Evolutionary conservation across 2,329 filamentous ascomycete genomes (phyloP).

Genomic region (Arthrobotrys iridis): DNA sequence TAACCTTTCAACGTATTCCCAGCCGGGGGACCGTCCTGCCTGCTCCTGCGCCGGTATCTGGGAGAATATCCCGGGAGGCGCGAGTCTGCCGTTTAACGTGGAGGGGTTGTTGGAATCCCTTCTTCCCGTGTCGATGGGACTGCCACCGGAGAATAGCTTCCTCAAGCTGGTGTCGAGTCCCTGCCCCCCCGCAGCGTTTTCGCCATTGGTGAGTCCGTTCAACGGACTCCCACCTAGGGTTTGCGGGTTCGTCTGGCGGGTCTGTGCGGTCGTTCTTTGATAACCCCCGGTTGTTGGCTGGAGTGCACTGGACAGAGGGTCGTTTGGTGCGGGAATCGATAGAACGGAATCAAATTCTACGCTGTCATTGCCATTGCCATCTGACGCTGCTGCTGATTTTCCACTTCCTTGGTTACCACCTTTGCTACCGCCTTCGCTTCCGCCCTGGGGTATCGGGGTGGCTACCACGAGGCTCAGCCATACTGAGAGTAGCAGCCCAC

Average conservation of each 20-base stretch:
- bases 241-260: not conserved
- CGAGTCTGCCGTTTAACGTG: not conserved
- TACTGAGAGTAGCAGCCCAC: constrained; percentile 19
- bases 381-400: not conserved
- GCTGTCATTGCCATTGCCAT: not conserved
- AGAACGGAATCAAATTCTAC: not conserved
- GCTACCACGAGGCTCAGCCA: constrained; percentile 41
- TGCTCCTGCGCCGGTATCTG: not conserved
- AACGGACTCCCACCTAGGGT: not conserved
- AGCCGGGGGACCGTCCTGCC: not conserved
- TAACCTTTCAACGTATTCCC: constrained; percentile 15
- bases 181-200: not conserved
- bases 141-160: not conserved
- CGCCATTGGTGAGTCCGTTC: not conserved
- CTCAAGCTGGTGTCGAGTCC: constrained; percentile 15
- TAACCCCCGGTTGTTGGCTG: not conserved
- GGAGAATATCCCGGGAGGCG: constrained; percentile 15
- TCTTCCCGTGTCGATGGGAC: not conserved
- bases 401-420: not conserved
- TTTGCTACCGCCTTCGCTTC: not conserved
- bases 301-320: not conserved
- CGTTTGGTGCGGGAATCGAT: not conserved
- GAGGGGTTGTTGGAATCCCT: not conserved
- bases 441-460: constrained; percentile 19
- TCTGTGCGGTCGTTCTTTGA: constrained; percentile 4